Percentiles rank a stretch among this genome's conserved stretches.
Evolutionary conservation across 2,329 filamentous ascomycete species (phyloP).

Genomic region (Aspergillus cejpii): DNA sequence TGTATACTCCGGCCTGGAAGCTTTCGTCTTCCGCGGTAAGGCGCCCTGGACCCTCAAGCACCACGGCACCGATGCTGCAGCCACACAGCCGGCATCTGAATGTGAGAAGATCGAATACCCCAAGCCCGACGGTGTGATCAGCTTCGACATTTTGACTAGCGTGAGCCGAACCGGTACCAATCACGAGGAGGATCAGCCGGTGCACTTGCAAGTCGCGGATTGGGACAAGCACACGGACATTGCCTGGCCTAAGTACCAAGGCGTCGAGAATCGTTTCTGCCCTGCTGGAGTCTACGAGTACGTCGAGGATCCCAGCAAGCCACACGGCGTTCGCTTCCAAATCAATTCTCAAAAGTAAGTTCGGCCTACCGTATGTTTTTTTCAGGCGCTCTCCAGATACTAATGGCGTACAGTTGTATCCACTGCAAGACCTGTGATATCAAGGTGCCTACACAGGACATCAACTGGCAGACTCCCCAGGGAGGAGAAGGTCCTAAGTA

Average conservation of each 20-base stretch:
- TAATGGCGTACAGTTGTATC: conserved; percentile 63
- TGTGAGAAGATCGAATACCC: conserved; percentile 90
- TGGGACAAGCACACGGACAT: conserved; percentile 83
- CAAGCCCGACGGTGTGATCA: conserved; percentile 91
- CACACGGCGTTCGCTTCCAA: conserved; percentile 86
- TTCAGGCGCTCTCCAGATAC: conserved; percentile 1
- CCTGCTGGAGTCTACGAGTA: conserved; percentile 98
- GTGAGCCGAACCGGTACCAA: conserved; percentile 95
- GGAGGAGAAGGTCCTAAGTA: conserved; percentile 72
- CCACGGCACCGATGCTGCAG: conserved; percentile 65
- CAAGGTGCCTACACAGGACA: conserved; percentile 93
- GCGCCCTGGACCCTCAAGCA: conserved; percentile 91
- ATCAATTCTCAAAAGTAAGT: conserved; percentile 96
- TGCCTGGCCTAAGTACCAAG: conserved; percentile 82
- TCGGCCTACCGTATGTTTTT: not conserved
- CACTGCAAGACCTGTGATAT: conserved; percentile 99
- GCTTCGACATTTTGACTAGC: conserved; percentile 91
- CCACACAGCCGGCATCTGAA: conserved; percentile 71
- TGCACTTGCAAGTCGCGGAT: conserved; percentile 89
- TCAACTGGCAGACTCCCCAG: conserved; percentile 94
- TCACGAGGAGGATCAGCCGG: conserved; percentile 96
- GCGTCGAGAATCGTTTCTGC: conserved; percentile 92
- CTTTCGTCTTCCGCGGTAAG: conserved; percentile 76
- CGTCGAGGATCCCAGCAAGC: conserved; percentile 81
- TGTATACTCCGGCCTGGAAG: conserved; percentile 86